These are phyloP conservation scores for Hirsutella thompsonii DNA, from an alignment of 2,329 filamentous ascomycete genomes.

Conservation along the genomic window DNA sequence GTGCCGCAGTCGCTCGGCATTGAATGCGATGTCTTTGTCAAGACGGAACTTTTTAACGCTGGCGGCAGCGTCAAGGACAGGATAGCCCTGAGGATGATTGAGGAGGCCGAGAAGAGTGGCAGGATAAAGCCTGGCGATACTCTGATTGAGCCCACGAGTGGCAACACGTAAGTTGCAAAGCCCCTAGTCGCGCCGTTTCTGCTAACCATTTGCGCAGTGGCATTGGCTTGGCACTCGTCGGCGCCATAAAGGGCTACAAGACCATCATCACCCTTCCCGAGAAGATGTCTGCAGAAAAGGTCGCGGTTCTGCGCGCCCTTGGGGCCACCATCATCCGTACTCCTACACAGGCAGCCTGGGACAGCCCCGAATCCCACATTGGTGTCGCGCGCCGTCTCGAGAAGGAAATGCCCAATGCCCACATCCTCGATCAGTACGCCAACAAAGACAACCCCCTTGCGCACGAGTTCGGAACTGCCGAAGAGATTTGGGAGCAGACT, in stretches of 20 bases:
- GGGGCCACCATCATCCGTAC: conserved; percentile 97
- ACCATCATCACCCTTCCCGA: conserved; percentile 97
- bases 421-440: conserved; percentile 93
- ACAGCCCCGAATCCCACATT: conserved; percentile 92
- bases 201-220: conserved; percentile 32
- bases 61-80: conserved; percentile 90
- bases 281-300: conserved; percentile 99
- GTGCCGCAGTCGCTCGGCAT: conserved; percentile 85
- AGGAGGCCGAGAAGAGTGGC: conserved; percentile 81
- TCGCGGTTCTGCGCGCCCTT: conserved; percentile 82
- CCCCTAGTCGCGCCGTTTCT: not conserved
- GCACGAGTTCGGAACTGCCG: conserved; percentile 86
- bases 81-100: conserved; percentile 94
- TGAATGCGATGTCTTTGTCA: conserved; percentile 78
- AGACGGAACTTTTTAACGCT: conserved; percentile 87
- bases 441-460: conserved; percentile 87
- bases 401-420: conserved; percentile 92
- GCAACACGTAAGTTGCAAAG: conserved; percentile 54
- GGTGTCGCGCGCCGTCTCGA: conserved; percentile 81
- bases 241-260: conserved; percentile 93
- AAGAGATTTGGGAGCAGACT: conserved; percentile 93
- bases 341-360: conserved; percentile 88
- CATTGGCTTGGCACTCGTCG: conserved; percentile 88
- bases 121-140: conserved; percentile 96
- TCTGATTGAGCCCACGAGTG: conserved; percentile 93